Evolutionary conservation across 129 eudicot species (phyloP), one percentile per base, ranked within the genome.

Genomic region (Pseudognaphalium luteoalbum): DNA sequence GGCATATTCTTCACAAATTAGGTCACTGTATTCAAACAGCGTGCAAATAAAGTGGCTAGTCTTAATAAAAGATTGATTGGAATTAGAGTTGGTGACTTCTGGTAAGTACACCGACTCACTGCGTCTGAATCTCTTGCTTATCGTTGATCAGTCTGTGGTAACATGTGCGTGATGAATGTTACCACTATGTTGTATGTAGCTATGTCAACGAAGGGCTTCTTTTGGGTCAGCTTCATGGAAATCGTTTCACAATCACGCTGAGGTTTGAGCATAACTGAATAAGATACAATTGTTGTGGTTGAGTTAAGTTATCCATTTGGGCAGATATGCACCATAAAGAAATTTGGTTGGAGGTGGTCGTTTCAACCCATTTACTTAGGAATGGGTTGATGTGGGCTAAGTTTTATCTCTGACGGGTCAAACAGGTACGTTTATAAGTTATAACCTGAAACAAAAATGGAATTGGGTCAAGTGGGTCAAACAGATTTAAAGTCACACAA

Each of bases 171-270:
- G 30, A 41, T 70, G 51, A 30, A 77, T 76, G 25, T 65, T 84
- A 10, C 54, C 59, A 64, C 70, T 56, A 25, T 72, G 68, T 54
- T 81, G 68, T 69, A 66, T 87, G 76, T 87, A 90, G 98, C 87
- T 82, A 93, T 91, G 98, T 88, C 70, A 83, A 87, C 29, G 97
- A 93, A 72, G 98, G 97, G 78, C 96, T 93, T 80, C 81, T 88
- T 72, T 96, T 93, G 79, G 98, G 98, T 73, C 97, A 93, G 79
- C 98, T 93, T 39, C 73, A 83, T 70, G 98, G 98, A 47, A 93
- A 93, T 75, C 82, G 91, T 70, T 93, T 93, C 81, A 90, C 98
- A 63, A 81, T 93, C 67, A 93, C 98, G 52, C 81, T 93, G 62
- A 90, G 98, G 98, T 88, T 74, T 56, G 50, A n/a, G 54, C 68